These are phyloP conservation scores for Ceratobasidium papillatum DNA, from an alignment of 1,284 basidiomycete genomes.

Conservation along the genomic window DNA sequence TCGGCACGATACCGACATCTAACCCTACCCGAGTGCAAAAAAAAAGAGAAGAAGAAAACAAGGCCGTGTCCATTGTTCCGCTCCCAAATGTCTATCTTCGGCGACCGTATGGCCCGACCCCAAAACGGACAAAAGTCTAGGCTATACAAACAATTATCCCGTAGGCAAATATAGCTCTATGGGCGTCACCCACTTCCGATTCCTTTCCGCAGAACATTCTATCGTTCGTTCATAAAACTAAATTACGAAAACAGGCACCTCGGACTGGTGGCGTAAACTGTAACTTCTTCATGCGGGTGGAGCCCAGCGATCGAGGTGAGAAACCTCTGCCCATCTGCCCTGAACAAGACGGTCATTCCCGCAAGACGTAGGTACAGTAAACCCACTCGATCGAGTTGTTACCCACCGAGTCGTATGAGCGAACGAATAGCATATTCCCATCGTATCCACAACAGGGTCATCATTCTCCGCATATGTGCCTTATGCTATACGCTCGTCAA, in stretches of 20 bases:
- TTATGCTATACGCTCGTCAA: not conserved
- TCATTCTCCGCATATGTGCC: not conserved
- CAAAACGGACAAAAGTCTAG: not conserved
- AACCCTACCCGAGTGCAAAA: not conserved
- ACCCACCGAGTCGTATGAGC: not conserved
- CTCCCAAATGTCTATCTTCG: not conserved
- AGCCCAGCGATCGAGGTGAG: no score
- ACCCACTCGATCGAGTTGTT: not conserved
- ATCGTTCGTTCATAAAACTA: not conserved
- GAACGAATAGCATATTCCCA: not conserved
- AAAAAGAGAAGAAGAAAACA: not conserved
- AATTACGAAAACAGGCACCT: not conserved
- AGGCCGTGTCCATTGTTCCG: not conserved
- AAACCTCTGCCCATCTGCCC: no score
- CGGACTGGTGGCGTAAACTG: not conserved
- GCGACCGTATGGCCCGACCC: not conserved
- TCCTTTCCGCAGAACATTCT: not conserved
- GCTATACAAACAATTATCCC: no score
- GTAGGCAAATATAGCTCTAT: no score
- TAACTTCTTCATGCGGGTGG: not conserved
- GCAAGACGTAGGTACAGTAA: no score
- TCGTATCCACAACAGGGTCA: not conserved
- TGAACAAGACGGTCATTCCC: no score
- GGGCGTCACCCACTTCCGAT: not conserved
- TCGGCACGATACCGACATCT: not conserved